phyloP scores from a whole-genome alignment of 257 asterid genomes.

The Solanum neorickii region DNA sequence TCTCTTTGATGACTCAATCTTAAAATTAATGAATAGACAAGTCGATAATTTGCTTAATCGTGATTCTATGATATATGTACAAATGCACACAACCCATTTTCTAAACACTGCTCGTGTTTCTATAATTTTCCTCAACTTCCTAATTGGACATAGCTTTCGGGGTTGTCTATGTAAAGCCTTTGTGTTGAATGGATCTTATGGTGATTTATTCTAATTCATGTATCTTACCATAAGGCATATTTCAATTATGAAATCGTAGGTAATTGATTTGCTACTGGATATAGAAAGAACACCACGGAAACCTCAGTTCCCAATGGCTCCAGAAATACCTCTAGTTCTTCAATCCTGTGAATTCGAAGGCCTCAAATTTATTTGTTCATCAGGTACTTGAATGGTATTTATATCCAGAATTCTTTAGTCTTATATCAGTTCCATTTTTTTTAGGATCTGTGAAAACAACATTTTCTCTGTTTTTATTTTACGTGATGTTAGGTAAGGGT shows the following conservation, averaged over 20 bases:
- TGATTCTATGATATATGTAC: not conserved
- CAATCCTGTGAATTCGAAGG: slow-evolving; percentile 86
- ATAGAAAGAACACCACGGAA: slow-evolving; percentile 61
- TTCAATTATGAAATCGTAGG: slow-evolving; percentile 21
- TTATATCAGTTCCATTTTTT: not conserved
- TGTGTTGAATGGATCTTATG: not conserved
- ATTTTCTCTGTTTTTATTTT: not conserved
- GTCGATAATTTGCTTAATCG: not conserved
- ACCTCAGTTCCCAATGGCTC: slow-evolving; percentile 88
- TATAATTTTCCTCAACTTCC: not conserved
- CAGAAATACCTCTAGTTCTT: slow-evolving; percentile 86
- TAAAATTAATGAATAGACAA: not conserved
- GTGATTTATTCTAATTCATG: not conserved
- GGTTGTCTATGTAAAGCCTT: not conserved
- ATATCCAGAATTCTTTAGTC: not conserved
- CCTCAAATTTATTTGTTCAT: slow-evolving; percentile 61
- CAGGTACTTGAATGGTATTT: slow-evolving; percentile 38
- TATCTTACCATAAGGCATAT: not conserved
- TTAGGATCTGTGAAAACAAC: not conserved
- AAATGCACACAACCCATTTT: not conserved
- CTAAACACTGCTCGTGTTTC: not conserved
- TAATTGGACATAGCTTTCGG: not conserved
- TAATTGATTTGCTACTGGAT: slow-evolving; percentile 64
- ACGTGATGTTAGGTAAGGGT: not conserved
- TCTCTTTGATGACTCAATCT: not conserved